These are phyloP conservation scores for Penicillium coffeae DNA, from an alignment of 495 filamentous ascomycete species.

Conservation along the genomic window DNA sequence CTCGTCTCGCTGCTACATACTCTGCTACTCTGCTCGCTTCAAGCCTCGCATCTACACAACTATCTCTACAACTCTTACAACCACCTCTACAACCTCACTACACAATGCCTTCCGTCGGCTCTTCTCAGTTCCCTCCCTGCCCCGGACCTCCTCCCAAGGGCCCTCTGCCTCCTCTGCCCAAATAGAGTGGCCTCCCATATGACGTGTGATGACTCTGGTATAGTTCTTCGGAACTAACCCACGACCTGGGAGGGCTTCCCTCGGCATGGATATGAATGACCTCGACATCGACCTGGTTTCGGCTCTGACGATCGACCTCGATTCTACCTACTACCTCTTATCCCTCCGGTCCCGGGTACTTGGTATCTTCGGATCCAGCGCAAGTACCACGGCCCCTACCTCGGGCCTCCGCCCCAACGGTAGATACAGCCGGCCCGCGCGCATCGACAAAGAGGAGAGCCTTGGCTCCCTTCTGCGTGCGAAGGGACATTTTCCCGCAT, in stretches of 20 bases:
- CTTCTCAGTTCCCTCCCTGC: constrained; percentile 69
- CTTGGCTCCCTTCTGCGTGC: not conserved
- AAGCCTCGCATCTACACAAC: no score
- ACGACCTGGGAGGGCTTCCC: constrained; percentile 25
- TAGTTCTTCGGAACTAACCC: constrained; percentile 24
- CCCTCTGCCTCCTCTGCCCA: constrained; percentile 77
- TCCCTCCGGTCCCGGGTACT: constrained; percentile 1
- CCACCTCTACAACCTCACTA: not conserved
- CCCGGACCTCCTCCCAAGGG: constrained; percentile 80
- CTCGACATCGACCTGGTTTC: constrained; percentile 28
- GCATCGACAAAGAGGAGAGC: not conserved
- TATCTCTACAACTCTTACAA: constrained; percentile 4
- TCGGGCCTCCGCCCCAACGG: not conserved
- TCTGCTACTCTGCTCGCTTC: no score
- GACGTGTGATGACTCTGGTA: constrained; percentile 36
- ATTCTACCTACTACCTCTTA: constrained; percentile 8
- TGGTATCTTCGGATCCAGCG: not conserved
- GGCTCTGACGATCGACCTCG: constrained; percentile 21
- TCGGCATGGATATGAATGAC: constrained; percentile 34
- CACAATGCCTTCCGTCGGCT: constrained; percentile 60
- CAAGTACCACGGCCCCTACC: not conserved
- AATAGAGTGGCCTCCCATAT: constrained; percentile 48
- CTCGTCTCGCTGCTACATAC: no score
- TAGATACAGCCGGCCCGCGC: not conserved
- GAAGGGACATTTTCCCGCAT: not conserved